Evolutionary conservation across 495 filamentous ascomycete genomes (phyloP), one percentile per base, ranked within the genome.

Genomic region (Hypoxylon fragiforme): DNA sequence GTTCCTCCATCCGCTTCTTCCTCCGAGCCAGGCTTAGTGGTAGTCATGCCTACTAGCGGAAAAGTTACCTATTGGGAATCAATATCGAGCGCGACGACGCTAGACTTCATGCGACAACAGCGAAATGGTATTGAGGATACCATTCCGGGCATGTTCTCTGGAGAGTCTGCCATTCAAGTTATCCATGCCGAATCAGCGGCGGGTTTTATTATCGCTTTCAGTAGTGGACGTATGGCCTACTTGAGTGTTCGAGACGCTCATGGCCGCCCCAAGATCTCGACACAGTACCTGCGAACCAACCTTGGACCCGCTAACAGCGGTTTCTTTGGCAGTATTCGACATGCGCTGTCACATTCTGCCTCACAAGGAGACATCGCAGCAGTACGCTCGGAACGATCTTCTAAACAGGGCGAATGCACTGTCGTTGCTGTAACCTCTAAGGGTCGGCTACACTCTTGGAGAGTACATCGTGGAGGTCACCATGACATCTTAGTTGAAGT

Each of bases 1-100:
- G 82, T 97, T 8, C 84, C 81, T 2, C 78, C 88, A 1, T 88
- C 86, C 28, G 83, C 84, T 11, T 81, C 86, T 18, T 84, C 84
- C 16, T 78, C 81, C 12, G 87, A 91, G 35, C 89, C 92, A 2
- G 94, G 92, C 2, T 74, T 97, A 9, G 81, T 98, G 14, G 75
- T 96, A 9, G 76, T 99, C 8, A 86, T 90, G 71, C 90, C 91
- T 1, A 79, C 79, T 13, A 90, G 78, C 26, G 94, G 94, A 21
- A 92, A 85, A 66, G 81, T 97, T 38, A 82, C 86, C 28, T 99
- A 92, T 70, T 99, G 92, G 92, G 95, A 97, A 66, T 91, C 89
- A 19, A 85, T 97, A 39, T 87, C 91, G 14, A 88, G 82, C 69
- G 90, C 89, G 19, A 83, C 89, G 19, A 86, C 86, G 4, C 69